phyloP scores from a whole-genome alignment of 768 basidiomycete genomes.

The Royoungia palumana region DNA sequence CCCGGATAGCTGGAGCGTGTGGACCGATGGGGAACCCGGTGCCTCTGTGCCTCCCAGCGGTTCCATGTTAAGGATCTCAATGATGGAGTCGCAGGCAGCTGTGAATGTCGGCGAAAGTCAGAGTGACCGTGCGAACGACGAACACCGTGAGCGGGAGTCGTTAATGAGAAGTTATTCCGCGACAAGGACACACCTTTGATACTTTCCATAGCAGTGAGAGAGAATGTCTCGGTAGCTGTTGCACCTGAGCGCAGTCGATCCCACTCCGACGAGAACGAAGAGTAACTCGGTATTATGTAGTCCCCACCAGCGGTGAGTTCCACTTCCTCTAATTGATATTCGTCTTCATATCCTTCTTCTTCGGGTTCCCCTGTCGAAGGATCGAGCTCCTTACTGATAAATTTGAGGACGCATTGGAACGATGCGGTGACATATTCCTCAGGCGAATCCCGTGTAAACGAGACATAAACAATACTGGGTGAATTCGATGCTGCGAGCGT shows the following conservation, averaged over 20 bases:
- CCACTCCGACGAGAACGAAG: slow-evolving; percentile 92
- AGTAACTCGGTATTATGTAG: slow-evolving; percentile 94
- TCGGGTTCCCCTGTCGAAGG: slow-evolving; percentile 94
- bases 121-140: slow-evolving; percentile 11
- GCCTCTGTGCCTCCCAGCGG: slow-evolving; percentile 87
- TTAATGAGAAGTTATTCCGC: slow-evolving; percentile 13
- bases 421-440: slow-evolving; percentile 76
- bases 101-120: slow-evolving; percentile 12
- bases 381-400: slow-evolving; percentile 96
- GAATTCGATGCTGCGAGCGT: slow-evolving; percentile 66
- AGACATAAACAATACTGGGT: slow-evolving; percentile 88
- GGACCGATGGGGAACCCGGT: slow-evolving; percentile 80
- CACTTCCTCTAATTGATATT: slow-evolving; percentile 95
- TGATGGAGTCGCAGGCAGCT: slow-evolving; percentile 96
- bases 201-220: slow-evolving; percentile 87
- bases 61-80: slow-evolving; percentile 97
- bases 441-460: slow-evolving; percentile 81
- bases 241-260: slow-evolving; percentile 80
- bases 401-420: slow-evolving; percentile 90
- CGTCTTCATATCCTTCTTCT: slow-evolving; percentile 98
- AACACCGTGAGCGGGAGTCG: slow-evolving; percentile 14
- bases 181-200: slow-evolving; percentile 71
- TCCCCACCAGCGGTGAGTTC: slow-evolving; percentile 90
- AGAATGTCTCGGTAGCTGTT: slow-evolving; percentile 87
- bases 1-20: slow-evolving; percentile 92